Percentiles rank a stretch among this genome's conserved stretches.
phyloP scores from a whole-genome alignment of 305 asterid species.

The Andrographis paniculata region DNA sequence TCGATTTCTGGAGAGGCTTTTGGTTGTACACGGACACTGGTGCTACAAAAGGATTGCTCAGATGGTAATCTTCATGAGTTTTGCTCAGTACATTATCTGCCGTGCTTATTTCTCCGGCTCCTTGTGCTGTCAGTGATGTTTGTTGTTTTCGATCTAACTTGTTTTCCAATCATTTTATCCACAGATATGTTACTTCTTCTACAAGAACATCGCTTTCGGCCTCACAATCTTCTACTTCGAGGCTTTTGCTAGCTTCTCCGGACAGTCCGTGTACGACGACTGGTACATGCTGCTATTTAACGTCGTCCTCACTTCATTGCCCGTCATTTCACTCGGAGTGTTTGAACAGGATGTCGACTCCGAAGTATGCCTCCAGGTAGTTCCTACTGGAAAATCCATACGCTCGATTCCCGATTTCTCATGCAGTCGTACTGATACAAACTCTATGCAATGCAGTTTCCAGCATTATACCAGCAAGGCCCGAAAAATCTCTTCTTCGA shows the following conservation, averaged over 20 bases:
- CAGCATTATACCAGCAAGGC: conserved; percentile 88
- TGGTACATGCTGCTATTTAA: conserved; percentile 90
- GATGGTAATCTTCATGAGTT: conserved; percentile 46
- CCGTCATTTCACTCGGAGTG: conserved; percentile 86
- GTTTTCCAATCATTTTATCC: background rate
- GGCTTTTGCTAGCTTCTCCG: conserved; percentile 80
- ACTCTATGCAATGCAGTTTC: conserved; percentile 44
- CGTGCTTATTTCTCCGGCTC: background rate
- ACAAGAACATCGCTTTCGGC: conserved; percentile 91
- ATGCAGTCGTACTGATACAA: conserved; percentile 26
- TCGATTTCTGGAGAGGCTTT: conserved; percentile 77
- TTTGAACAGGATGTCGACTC: conserved; percentile 85
- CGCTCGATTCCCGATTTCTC: too few relatives aligned
- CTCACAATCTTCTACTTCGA: conserved; percentile 89
- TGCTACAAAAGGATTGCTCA: conserved; percentile 94
- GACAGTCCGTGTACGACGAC: conserved; percentile 75
- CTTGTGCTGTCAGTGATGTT: background rate
- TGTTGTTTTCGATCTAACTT: background rate
- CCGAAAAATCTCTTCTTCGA: conserved; percentile 66
- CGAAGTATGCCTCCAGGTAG: conserved; percentile 87
- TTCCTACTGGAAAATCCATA: too few relatives aligned
- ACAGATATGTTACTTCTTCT: conserved; percentile 90
- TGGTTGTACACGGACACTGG: conserved; percentile 96
- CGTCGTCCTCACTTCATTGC: conserved; percentile 81
- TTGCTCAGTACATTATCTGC: conserved; percentile 9